Base-by-base conservation (phyloP, 441 rosid genomes). In the Aquilaria agallochum region DNA sequence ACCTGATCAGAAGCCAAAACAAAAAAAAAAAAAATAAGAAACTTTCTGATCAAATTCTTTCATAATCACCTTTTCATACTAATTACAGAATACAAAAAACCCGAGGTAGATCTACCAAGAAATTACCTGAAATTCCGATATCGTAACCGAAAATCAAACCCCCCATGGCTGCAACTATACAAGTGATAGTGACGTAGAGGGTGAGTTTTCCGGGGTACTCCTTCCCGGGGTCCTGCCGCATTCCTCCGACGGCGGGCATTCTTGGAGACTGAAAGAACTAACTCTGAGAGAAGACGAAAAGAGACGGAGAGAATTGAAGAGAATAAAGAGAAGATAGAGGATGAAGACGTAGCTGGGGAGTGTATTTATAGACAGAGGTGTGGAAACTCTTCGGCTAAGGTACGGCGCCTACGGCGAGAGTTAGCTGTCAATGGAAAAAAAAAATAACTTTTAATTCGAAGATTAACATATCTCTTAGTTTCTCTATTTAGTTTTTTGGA, bases 121-220 rank as follows among this genome's bases (percentile, higher is more conserved):
- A 8, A 31, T 68, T 70, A 90, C 98, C 96, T 9, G 98, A 93
- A 64, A 93, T 93, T 20, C 96, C 97, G 34, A 93, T 86, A 72
- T 93, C 98, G 55, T 93, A 93, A 15, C 96, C 98, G 60, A 93
- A 90, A 80, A 93, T 93, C 72, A 90, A 80, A 67, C 97, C 97
- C 4, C 98, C 97, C 96, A 86, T 93, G 84, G 91, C 95, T 34
- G 97, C 97, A 40, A 93, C 89, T 31, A 93, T 72, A 60, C 97
- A 90, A 42, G 98, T 88, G 60, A 85, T 76, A 30, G 67, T 67
- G 58, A 93, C 98, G 68, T 66, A 88, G 11, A 74, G 82, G 11
- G 96, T 93, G 10, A 93, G 92, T 13, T 85, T 93, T 13, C 98
- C 98, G 27, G 97, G 92, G 66, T 93, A 93, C 62, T 68, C 89